Percentiles rank a stretch among this genome's conserved stretches.
These are phyloP conservation scores for Hericium erinaceus DNA, from an alignment of 768 basidiomycete species.

Conservation along the genomic window DNA sequence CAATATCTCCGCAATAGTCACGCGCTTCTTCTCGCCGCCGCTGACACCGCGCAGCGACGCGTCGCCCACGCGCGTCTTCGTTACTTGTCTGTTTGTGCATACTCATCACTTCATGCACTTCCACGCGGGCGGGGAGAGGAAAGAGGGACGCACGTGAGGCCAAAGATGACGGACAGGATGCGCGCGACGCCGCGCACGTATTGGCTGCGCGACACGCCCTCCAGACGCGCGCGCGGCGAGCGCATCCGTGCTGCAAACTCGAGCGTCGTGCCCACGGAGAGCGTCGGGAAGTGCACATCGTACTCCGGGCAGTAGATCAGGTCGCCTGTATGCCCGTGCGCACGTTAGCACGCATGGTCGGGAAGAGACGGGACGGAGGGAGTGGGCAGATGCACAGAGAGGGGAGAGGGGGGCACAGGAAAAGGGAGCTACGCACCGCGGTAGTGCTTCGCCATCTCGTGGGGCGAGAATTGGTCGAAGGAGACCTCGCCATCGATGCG, in stretches of 20 bases:
- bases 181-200: slow-evolving; percentile 39
- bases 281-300: slow-evolving; percentile 77
- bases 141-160: slow-evolving; percentile 33
- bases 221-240: slow-evolving; percentile 46
- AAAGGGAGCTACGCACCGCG: slow-evolving; percentile 28
- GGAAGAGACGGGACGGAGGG: not conserved
- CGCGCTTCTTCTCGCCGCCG: slow-evolving; percentile 72
- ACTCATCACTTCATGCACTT: not conserved
- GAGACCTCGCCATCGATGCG: slow-evolving; percentile 59
- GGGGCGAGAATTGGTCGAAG: slow-evolving; percentile 68
- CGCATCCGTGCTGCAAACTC: slow-evolving; percentile 60
- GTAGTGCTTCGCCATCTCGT: slow-evolving; percentile 52
- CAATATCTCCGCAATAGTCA: slow-evolving; percentile 65
- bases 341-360: not conserved
- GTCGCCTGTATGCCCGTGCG: slow-evolving; percentile 31
- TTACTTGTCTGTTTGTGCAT: slow-evolving; percentile 33
- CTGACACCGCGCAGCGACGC: slow-evolving; percentile 67
- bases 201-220: slow-evolving; percentile 11
- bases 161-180: slow-evolving; percentile 59
- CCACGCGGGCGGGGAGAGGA: not conserved
- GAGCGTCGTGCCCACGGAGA: slow-evolving; percentile 73
- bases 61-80: slow-evolving; percentile 70
- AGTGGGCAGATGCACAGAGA: not conserved
- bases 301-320: slow-evolving; percentile 79
- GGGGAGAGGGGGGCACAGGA: not conserved